A percentile compares a stretch with the other conserved stretches of the same genome.
Evolutionary conservation across 179 eudicot species (phyloP).

Genomic region (Camellia oleifera): DNA sequence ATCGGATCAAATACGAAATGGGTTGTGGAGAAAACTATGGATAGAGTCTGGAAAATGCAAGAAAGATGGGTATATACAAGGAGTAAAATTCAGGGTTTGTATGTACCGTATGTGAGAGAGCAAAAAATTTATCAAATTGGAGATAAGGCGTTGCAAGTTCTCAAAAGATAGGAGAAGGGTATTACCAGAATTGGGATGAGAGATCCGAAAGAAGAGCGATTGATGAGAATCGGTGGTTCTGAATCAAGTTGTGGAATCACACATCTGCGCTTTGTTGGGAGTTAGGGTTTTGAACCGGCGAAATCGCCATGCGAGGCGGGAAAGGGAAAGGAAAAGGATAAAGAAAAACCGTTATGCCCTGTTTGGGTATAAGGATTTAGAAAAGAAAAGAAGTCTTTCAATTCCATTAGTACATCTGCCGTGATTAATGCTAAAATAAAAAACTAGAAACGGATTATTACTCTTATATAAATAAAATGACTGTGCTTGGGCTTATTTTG

Average conservation of each 20-base stretch:
- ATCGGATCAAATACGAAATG: neutral
- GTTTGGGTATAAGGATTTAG: too few species aligned
- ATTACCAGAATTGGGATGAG: neutral
- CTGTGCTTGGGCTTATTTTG: too few species aligned
- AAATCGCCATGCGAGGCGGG: constrained; percentile 10
- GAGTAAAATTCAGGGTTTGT: neutral
- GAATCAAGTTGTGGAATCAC: neutral
- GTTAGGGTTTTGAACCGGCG: constrained; percentile 7
- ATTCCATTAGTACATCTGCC: too few species aligned
- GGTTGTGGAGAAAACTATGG: neutral
- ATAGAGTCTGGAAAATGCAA: neutral
- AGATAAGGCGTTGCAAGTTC: neutral
- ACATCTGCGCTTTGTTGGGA: neutral
- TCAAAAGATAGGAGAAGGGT: neutral
- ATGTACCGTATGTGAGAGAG: neutral
- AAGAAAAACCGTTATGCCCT: too few species aligned
- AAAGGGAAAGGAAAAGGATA: neutral
- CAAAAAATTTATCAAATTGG: neutral
- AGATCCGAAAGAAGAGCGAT: neutral
- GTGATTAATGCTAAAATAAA: too few species aligned
- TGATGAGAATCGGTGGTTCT: constrained; percentile 8
- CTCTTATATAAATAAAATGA: too few species aligned
- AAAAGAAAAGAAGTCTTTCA: too few species aligned
- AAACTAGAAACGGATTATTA: too few species aligned
- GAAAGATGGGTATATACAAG: neutral